Conservation (phyloP, 345 rosid species). For the Boechera divaricarpa region DNA sequence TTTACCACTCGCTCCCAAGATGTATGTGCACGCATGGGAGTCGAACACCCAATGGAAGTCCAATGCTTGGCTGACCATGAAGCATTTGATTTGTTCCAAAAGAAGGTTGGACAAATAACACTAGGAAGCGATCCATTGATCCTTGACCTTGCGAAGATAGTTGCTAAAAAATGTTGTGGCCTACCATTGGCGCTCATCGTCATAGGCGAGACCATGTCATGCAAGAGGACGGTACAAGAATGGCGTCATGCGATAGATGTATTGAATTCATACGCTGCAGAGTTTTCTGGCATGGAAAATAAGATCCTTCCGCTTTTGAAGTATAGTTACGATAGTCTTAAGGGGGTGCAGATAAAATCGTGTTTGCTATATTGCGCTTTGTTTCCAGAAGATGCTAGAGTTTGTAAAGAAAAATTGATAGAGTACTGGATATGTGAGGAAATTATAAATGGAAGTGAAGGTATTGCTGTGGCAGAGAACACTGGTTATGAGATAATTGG, state of each 20-base stretch:
- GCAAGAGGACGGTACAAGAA: slow-evolving; percentile 21
- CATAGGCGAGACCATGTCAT: slow-evolving; percentile 49
- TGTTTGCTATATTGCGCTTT: slow-evolving; percentile 53
- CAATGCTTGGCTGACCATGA: neutral
- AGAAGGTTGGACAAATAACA: neutral
- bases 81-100: slow-evolving; percentile 35
- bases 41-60: neutral
- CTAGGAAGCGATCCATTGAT: slow-evolving; percentile 25
- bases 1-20: slow-evolving; percentile 19
- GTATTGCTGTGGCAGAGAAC: slow-evolving; percentile 32
- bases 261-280: slow-evolving; percentile 26
- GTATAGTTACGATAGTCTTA: slow-evolving; percentile 45
- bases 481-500: slow-evolving; percentile 36
- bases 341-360: neutral
- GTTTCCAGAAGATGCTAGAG: slow-evolving; percentile 32
- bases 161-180: slow-evolving; percentile 46
- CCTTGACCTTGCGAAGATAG: slow-evolving; percentile 25
- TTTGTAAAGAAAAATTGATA: slow-evolving; percentile 21
- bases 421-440: slow-evolving; percentile 27
- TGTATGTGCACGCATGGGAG: slow-evolving; percentile 21
- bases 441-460: slow-evolving; percentile 22
- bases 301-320: slow-evolving; percentile 45
- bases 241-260: slow-evolving; percentile 45
- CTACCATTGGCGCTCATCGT: slow-evolving; percentile 53
- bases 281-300: slow-evolving; percentile 29